Evolutionary conservation across 176 grass and related monocot species (phyloP).

Genomic region (Echinochloa phyllopogon): DNA sequence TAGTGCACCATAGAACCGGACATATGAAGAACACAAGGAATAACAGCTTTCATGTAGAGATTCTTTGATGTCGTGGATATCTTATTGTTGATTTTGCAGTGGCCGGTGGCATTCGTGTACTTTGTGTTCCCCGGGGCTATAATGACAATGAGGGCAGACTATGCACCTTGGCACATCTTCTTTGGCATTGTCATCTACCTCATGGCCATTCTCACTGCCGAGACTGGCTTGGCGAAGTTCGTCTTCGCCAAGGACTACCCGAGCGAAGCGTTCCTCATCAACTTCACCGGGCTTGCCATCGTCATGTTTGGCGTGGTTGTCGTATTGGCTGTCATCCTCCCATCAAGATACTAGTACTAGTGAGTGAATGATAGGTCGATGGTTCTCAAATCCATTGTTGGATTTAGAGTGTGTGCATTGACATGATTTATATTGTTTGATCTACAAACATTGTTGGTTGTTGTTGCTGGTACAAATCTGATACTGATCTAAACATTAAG

Average conservation of each 20-base stretch:
- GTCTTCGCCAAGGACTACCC: neutral
- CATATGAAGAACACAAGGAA: neutral
- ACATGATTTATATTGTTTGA: neutral
- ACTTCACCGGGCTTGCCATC: slow-evolving; percentile 49
- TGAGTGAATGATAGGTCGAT: neutral
- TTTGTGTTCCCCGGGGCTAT: slow-evolving; percentile 48
- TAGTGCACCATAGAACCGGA: neutral
- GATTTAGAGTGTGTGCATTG: neutral
- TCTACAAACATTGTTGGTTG: neutral
- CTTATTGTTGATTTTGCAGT: slow-evolving; percentile 27
- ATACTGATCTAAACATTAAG: neutral
- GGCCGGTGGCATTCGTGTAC: slow-evolving; percentile 55
- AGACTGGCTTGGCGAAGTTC: slow-evolving; percentile 42
- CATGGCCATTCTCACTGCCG: slow-evolving; percentile 49
- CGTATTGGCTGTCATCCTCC: slow-evolving; percentile 46
- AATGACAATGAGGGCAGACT: slow-evolving; percentile 64
- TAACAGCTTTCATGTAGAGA: neutral
- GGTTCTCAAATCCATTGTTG: neutral
- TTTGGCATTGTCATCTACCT: slow-evolving; percentile 62
- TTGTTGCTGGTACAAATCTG: neutral
- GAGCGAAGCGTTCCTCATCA: slow-evolving; percentile 36
- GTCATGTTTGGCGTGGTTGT: slow-evolving; percentile 46
- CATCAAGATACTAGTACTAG: slow-evolving; percentile 50
- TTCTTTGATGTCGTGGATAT: neutral
- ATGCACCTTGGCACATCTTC: slow-evolving; percentile 65